These are phyloP conservation scores for Acacia melanoxylon DNA, from an alignment of 306 rosid genomes.

Conservation along the genomic window DNA sequence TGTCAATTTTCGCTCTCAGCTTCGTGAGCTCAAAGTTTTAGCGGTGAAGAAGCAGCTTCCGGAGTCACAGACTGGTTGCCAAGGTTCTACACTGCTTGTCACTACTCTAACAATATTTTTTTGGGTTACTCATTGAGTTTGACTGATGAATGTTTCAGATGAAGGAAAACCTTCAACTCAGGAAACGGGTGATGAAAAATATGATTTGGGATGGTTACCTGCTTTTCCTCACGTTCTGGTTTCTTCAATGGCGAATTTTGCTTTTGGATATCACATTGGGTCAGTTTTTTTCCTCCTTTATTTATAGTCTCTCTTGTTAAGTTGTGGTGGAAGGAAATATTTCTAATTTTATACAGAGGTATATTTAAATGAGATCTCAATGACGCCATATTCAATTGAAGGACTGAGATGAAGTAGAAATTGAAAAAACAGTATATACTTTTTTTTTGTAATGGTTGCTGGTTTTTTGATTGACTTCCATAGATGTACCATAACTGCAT, in stretches of 20 bases:
- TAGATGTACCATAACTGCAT: not conserved
- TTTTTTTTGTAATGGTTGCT: not conserved
- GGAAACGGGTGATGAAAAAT: constrained; percentile 29
- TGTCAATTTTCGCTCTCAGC: constrained; percentile 24
- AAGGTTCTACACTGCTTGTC: constrained; percentile 30
- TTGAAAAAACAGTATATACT: not conserved
- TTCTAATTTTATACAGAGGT: not conserved
- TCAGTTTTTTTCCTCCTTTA: constrained; percentile 31
- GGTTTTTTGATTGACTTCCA: not conserved
- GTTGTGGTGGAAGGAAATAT: constrained; percentile 7
- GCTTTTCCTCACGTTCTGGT: constrained; percentile 74
- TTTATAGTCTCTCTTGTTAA: not conserved
- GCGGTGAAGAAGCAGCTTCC: constrained; percentile 48
- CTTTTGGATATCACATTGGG: constrained; percentile 94
- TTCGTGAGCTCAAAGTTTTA: constrained; percentile 28
- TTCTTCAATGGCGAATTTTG: constrained; percentile 82
- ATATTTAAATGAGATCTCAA: not conserved
- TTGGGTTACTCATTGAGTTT: not conserved
- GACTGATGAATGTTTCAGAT: constrained; percentile 27
- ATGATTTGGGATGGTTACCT: constrained; percentile 70
- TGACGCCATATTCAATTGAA: not conserved
- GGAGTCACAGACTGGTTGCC: constrained; percentile 17
- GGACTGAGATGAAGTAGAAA: not conserved
- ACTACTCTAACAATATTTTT: not conserved
- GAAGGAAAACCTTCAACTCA: constrained; percentile 29